phyloP scores from a whole-genome alignment of 2,329 filamentous ascomycete species.

The Ceratocystis harringtonii region DNA sequence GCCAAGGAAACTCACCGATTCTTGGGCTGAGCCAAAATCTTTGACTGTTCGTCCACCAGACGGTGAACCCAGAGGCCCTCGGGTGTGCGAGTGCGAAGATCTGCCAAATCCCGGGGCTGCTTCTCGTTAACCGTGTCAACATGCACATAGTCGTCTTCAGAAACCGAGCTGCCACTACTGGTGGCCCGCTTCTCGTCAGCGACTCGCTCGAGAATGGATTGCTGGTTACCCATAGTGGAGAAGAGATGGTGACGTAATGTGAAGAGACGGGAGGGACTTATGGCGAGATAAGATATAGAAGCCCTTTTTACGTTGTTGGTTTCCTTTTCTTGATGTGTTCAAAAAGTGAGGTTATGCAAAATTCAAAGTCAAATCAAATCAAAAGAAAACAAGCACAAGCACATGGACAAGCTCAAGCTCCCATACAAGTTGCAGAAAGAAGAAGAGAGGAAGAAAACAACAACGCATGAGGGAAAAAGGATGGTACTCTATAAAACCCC shows the following conservation, averaged over 20 bases:
- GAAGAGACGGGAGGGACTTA: background rate
- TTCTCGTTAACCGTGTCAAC: constrained; percentile 3
- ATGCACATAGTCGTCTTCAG: constrained; percentile 7
- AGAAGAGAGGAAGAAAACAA: background rate
- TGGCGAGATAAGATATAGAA: background rate
- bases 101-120: constrained; percentile 12
- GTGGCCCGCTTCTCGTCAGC: background rate
- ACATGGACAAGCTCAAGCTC: background rate
- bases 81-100: constrained; percentile 20
- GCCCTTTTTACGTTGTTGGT: no score
- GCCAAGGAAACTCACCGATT: constrained; percentile 35
- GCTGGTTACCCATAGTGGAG: constrained; percentile 7
- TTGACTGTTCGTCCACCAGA: constrained; percentile 44
- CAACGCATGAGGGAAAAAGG: background rate
- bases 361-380: background rate
- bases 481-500: background rate
- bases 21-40: constrained; percentile 48
- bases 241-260: background rate
- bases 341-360: background rate
- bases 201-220: constrained; percentile 1
- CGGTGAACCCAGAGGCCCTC: constrained; percentile 37
- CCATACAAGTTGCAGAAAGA: background rate
- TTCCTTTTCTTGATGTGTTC: background rate
- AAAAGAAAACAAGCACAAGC: no score
- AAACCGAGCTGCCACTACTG: background rate